phyloP scores from a whole-genome alignment of 768 basidiomycete species.

The Phanerochaete carnosa region DNA sequence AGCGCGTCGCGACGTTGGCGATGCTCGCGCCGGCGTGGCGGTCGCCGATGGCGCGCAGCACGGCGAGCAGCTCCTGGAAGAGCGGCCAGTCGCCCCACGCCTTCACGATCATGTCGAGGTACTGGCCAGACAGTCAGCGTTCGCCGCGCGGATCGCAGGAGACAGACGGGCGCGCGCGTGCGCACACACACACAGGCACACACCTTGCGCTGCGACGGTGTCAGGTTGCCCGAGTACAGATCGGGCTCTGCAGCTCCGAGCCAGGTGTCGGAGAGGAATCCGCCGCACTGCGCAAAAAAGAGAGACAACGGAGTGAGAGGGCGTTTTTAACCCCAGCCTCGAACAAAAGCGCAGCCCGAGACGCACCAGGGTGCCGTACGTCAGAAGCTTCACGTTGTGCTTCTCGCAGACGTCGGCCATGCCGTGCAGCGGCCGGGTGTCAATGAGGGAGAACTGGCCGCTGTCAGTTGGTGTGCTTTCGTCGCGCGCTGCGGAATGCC shows the following conservation, averaged over 20 bases:
- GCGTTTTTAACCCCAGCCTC: background rate
- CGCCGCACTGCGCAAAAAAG: slow-evolving; percentile 59
- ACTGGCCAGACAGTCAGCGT: slow-evolving; percentile 39
- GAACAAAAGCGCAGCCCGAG: background rate
- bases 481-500: background rate
- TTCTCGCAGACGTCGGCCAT: slow-evolving; percentile 76
- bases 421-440: slow-evolving; percentile 71
- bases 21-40: slow-evolving; percentile 64
- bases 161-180: background rate
- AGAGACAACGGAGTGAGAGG: background rate
- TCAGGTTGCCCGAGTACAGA: slow-evolving; percentile 61
- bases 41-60: slow-evolving; percentile 63
- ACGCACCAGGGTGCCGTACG: slow-evolving; percentile 78
- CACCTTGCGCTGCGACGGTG: slow-evolving; percentile 83
- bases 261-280: slow-evolving; percentile 79
- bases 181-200: too few species aligned
- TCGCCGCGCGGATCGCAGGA: background rate
- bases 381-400: slow-evolving; percentile 70
- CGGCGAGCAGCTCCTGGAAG: slow-evolving; percentile 62
- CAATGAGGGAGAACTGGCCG: slow-evolving; percentile 74
- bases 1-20: slow-evolving; percentile 76
- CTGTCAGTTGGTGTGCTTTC: background rate
- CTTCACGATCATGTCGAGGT: slow-evolving; percentile 77
- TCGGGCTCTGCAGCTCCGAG: slow-evolving; percentile 66
- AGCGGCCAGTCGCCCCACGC: slow-evolving; percentile 79